Evolutionary conservation across 1,139 yeast genomes (phyloP), one percentile per base, ranked within the genome.

Genomic region (Meyerozyma smithsonii): DNA sequence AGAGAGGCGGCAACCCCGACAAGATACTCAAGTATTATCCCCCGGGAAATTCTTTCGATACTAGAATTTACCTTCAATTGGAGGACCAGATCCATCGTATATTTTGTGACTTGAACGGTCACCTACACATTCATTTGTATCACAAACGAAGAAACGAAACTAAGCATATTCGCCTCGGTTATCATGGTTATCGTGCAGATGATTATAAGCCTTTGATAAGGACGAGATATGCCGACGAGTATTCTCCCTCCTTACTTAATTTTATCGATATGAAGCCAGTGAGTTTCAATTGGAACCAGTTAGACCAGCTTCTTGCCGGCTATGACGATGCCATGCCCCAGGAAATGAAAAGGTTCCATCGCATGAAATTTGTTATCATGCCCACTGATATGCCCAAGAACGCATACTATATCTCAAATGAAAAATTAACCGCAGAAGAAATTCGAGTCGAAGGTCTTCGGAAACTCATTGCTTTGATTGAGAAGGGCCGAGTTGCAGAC

Each of bases 261-360:
- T 77, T 81, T 4, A 64, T 77, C 15, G 74, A 75, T 40, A 69
- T 68, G 4, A 67, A 69, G 35, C 74, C 85, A 1, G 63, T 77
- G 34, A 68, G 71, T 14, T 77, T 80, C 46, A 89, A 90, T 47
- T 94, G 98, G 98, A 90, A 90, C 52, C 84, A 83, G 46, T 72
- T 89, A 46, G 99, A 94, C 62, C 97, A 89, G 55, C 74, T 79
- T 19, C 61, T 92, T 18, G 96, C 97, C 1, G 98, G 98, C 0
- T 87, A 84, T 58, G 89, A 84, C 28, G 95, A 87, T 51, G 76
- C 79, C 1, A 66, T 74, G 51, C 73, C 77, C 19, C 71, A 78
- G 30, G 74, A 72, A n/a, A 69, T 75, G 39, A 75, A 74, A 42
- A 74, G 77, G 37, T 84, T 81, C 43, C 74, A 73, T 57, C 70